phyloP scores from a whole-genome alignment of 345 rosid species.

The Eucalyptus sideroxylon region DNA sequence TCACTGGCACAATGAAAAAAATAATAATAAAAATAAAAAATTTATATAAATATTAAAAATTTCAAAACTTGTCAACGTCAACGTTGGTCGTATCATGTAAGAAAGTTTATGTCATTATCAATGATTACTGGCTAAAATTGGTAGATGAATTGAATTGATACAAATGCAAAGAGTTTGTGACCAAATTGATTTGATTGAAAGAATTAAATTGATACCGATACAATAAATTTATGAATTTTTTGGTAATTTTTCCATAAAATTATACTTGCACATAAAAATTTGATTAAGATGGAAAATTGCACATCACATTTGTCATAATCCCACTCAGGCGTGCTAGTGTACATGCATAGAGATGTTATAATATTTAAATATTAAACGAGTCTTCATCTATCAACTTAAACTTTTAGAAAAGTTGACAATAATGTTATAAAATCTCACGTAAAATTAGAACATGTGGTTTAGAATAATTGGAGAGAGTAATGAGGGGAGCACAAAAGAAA shows the following conservation, averaged over 20 bases:
- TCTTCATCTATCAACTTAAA: no score
- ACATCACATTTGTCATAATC: not conserved
- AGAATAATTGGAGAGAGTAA: not conserved
- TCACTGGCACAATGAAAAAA: not conserved
- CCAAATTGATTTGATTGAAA: not conserved
- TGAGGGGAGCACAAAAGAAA: not conserved
- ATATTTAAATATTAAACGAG: fast-evolving
- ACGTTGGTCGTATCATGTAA: not conserved
- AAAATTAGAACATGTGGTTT: not conserved
- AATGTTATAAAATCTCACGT: no score
- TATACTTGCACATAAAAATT: not conserved
- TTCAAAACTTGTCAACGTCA: not conserved
- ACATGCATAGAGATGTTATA: not conserved
- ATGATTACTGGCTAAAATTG: not conserved
- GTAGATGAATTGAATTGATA: no score
- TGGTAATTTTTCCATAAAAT: not conserved
- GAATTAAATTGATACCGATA: no score
- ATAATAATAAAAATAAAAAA: no score
- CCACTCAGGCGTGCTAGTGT: no score
- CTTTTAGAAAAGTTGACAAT: not conserved
- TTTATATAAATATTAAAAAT: no score
- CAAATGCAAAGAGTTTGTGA: no score
- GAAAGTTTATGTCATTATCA: not conserved
- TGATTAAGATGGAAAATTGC: not conserved
- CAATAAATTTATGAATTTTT: no score